These are phyloP conservation scores for Solanum hybrid DNA, from an alignment of 305 asterid species.

Conservation along the genomic window DNA sequence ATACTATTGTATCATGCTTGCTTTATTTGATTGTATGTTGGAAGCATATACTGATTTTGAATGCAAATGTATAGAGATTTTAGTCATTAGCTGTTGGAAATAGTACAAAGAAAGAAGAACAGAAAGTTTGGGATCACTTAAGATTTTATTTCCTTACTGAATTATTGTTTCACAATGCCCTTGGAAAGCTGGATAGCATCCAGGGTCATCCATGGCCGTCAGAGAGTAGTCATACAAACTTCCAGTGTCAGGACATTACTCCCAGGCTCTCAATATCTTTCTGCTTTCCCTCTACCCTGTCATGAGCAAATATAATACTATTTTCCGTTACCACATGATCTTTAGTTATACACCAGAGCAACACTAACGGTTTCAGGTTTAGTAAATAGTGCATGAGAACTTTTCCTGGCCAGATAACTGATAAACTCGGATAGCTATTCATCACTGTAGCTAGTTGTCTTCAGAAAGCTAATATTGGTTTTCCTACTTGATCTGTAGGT, in stretches of 20 bases:
- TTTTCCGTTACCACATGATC: background rate
- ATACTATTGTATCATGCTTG: background rate
- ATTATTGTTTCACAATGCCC: background rate
- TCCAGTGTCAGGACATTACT: background rate
- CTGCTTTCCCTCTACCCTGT: background rate
- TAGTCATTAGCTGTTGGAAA: background rate
- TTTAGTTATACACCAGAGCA: constrained; percentile 70
- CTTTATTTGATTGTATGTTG: background rate
- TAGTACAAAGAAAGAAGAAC: background rate
- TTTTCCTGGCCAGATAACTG: constrained; percentile 93
- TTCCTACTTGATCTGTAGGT: constrained; percentile 35
- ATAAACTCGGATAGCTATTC: constrained; percentile 51
- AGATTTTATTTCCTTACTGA: background rate
- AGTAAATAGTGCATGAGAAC: constrained; percentile 60
- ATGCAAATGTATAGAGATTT: background rate
- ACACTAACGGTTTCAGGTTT: constrained; percentile 71
- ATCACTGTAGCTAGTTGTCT: background rate
- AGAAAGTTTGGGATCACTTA: background rate
- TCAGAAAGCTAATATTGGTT: background rate
- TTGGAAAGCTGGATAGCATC: background rate
- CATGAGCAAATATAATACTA: background rate
- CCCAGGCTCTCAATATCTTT: background rate
- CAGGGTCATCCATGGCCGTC: background rate
- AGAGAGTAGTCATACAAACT: background rate
- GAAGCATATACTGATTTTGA: background rate